Evolutionary conservation across 2,329 filamentous ascomycete genomes (phyloP), one percentile per base, ranked within the genome.

Genomic region (Coniochaeta ligniaria): DNA sequence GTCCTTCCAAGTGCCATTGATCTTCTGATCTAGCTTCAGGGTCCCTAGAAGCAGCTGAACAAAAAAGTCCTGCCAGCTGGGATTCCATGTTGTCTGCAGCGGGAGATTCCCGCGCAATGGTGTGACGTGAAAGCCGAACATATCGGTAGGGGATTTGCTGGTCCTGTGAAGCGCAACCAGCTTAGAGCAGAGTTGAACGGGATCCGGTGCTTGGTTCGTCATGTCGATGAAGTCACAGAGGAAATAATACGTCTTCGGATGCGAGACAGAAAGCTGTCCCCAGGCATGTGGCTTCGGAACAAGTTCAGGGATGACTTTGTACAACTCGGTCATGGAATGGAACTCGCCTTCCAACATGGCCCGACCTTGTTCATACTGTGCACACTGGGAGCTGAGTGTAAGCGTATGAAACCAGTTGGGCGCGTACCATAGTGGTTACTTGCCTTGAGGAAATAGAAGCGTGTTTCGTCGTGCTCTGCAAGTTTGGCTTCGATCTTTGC

Each of bases 1-100:
- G 31, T 73, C 68, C 20, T 59, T 55, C 69, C 70, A 73, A 4
- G 59, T 22, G 0, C 73, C 73, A 33, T 76, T 73, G 5, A 63
- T 62, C 41, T 71, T 63, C 11, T 60, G 59, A 24, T 76, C 72
- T 14, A 69, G 65, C 7, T 65, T 60, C 8, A 70, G 68, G 6
- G 69, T 65, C 0, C 59, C 62, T 14, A 78, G 61, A 11, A 71
- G 64, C 47, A 72, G 72, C 0, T 67, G 63, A 62, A 76, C 79
- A 61, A 73, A 76, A 63, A 61, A 11, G 73, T 70, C 31, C 31
- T 33, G 31, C 76, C 76, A 79, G 58, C 66, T 76, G n/a, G 67
- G 63, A 24, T 75, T 69, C 74, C 72, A 78, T 2, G 58, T 62
- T 0, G 70, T 69, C 1, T 59, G 62, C 57, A 72, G 71, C 11